Percentiles rank a stretch among this genome's conserved stretches.
phyloP scores from a whole-genome alignment of 23 red algal genomes.

The Gracilaria gracilis region DNA sequence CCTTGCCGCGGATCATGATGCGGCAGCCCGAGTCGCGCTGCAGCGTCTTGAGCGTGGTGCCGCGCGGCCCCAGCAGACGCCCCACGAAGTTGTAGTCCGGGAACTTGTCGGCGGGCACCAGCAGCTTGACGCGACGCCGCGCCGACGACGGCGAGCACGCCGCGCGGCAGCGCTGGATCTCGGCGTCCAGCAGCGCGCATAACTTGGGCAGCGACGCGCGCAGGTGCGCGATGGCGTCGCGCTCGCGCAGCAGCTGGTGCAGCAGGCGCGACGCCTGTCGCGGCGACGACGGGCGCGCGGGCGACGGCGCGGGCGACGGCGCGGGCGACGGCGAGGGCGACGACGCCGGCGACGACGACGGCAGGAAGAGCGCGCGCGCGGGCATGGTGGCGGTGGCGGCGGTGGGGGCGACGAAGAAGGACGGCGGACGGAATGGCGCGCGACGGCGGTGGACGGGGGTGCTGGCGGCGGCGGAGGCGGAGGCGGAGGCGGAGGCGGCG shows the following conservation, averaged over 20 bases:
- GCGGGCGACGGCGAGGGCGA: background rate
- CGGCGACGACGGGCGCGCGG: background rate
- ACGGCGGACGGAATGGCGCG: background rate
- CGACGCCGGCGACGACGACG: background rate
- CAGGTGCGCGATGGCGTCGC: constrained; percentile 36
- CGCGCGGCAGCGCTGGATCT: constrained; percentile 7
- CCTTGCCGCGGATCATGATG: constrained; percentile 98
- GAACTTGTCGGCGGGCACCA: constrained; percentile 86
- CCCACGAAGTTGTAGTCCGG: constrained; percentile 99
- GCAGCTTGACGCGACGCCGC: constrained; percentile 59
- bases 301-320: background rate
- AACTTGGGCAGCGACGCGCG: constrained; percentile 44
- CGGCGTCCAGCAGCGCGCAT: constrained; percentile 49
- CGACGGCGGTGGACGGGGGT: background rate
- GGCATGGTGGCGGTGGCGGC: background rate
- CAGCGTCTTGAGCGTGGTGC: constrained; percentile 92
- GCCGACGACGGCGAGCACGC: background rate
- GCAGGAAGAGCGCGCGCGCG: too few species aligned
- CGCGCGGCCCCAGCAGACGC: constrained; percentile 89
- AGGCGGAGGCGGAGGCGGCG: background rate
- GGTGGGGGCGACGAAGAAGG: background rate
- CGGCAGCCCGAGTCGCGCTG: constrained; percentile 89
- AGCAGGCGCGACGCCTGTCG: background rate
- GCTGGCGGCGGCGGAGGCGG: background rate
- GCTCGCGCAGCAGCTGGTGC: constrained; percentile 57